phyloP scores from a whole-genome alignment of 306 rosid species.

The Pachyrhizus erosus region DNA sequence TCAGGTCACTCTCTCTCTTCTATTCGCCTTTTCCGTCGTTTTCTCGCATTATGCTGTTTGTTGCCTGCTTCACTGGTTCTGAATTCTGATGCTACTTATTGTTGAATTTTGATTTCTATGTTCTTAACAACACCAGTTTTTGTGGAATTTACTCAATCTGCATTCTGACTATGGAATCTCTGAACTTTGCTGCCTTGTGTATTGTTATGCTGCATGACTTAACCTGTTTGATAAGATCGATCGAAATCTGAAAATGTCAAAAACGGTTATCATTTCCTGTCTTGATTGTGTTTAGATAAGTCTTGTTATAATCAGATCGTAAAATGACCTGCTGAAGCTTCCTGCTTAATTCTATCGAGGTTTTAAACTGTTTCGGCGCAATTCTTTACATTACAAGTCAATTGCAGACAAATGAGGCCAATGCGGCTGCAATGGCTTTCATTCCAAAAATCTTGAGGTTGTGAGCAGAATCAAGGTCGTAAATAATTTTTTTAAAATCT shows the following conservation, averaged over 20 bases:
- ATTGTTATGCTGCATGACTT: background rate
- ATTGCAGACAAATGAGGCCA: too few relatives aligned
- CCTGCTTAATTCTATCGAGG: background rate
- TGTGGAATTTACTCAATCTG: background rate
- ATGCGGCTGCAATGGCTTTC: too few relatives aligned
- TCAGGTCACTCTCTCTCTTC: conserved; percentile 45
- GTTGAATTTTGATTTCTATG: background rate
- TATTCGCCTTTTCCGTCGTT: background rate
- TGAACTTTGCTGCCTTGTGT: background rate
- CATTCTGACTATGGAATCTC: background rate
- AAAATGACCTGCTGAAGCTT: background rate
- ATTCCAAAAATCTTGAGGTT: too few relatives aligned
- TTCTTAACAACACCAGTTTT: background rate
- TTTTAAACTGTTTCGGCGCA: too few relatives aligned
- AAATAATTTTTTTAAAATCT: background rate
- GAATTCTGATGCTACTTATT: background rate
- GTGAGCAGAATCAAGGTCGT: too few relatives aligned
- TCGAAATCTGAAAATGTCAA: background rate
- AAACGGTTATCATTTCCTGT: background rate
- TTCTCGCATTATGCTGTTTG: background rate
- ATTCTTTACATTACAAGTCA: too few relatives aligned
- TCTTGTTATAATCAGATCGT: background rate
- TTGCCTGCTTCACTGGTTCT: background rate
- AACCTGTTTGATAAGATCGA: background rate
- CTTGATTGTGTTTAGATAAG: background rate